Base-by-base conservation (phyloP, 257 asterid genomes). In the Salvia miltiorrhiza region DNA sequence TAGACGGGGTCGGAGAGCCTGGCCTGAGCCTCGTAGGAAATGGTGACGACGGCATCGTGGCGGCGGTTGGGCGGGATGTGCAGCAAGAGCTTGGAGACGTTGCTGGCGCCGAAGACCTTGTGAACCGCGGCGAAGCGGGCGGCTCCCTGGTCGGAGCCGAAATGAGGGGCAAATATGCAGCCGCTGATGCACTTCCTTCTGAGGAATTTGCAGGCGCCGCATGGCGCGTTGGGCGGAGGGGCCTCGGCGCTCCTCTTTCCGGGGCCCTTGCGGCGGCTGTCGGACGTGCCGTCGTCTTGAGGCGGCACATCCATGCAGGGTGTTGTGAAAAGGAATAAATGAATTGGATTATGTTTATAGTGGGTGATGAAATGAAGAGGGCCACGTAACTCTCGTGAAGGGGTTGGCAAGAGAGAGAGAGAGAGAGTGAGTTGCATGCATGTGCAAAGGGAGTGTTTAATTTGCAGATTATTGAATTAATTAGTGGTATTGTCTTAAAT, bases 131-230 rank as follows among this genome's bases (percentile, higher is more conserved):
- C 96, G 20, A 92, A 92, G 44, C 95, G 81, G 68, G 98, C 96
- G 0, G 91, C 87, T 0, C 98, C 98, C 64, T 87, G 95, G 68
- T 89, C 98, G 0, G 96, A 81, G 32, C 94, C 84, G 58, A 89
- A 92, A 54, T 92, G 84, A 0, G 98, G 96, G 5, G 96, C 96
- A 35, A 92, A 92, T 32, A 92, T 80, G 83, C 98, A 89, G 0
- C 94, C 96, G n/a, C 53, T 76, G 0, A 82, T 39, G 50, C 98
- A 89, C 79, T 89, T 92, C 81, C 98, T 89, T 84, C 98, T 92
- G 80, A 92, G 65, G 83, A 92, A 92, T 71, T 89, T 92, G 86
- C 98, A 92, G 12, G 98, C 98, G 21, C 98, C 98, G 48, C 98
- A 92, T 0, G 96, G 96, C 0, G 88, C 81, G 16, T 28, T 66